A percentile compares a stretch with the other conserved stretches of the same genome.
These are phyloP conservation scores for Wickerhamomyces chambardii DNA, from an alignment of 805 yeast genomes.

Conservation along the genomic window DNA sequence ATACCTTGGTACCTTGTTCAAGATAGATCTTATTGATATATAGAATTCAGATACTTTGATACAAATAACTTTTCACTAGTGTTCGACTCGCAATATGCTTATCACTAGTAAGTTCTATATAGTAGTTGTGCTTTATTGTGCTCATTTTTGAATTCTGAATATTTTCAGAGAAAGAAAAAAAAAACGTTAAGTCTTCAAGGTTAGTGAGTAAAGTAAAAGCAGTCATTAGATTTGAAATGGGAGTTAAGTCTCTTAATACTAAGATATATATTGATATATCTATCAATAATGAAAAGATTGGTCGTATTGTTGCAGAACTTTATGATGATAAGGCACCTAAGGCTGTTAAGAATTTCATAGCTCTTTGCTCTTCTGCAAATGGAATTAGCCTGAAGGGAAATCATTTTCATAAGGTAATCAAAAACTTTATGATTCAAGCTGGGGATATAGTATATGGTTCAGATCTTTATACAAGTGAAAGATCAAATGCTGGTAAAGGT, in stretches of 20 bases:
- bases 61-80: too few species aligned
- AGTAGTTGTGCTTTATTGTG: too few species aligned
- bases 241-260: conserved; percentile 4
- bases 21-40: too few species aligned
- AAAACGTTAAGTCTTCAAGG: too few species aligned
- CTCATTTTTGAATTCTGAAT: too few species aligned
- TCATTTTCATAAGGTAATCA: conserved; percentile 53
- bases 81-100: too few species aligned
- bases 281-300: conserved; percentile 32
- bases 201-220: too few species aligned
- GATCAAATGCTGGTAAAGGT: conserved; percentile 26
- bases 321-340: conserved; percentile 42
- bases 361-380: conserved; percentile 31
- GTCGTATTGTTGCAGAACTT: conserved; percentile 56
- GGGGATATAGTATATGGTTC: conserved; percentile 47
- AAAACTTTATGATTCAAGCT: conserved; percentile 63
- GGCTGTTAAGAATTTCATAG: conserved; percentile 40
- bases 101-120: too few species aligned
- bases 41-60: too few species aligned
- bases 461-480: conserved; percentile 11
- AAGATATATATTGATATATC: conserved; percentile 41
- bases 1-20: too few species aligned
- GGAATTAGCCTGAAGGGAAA: conserved; percentile 30
- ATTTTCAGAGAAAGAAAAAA: too few species aligned
- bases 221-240: conserved; percentile 2